A percentile compares a stretch with the other conserved stretches of the same genome.
Evolutionary conservation across 2,329 filamentous ascomycete genomes (phyloP).

Genomic region (Talaromyces sp.): DNA sequence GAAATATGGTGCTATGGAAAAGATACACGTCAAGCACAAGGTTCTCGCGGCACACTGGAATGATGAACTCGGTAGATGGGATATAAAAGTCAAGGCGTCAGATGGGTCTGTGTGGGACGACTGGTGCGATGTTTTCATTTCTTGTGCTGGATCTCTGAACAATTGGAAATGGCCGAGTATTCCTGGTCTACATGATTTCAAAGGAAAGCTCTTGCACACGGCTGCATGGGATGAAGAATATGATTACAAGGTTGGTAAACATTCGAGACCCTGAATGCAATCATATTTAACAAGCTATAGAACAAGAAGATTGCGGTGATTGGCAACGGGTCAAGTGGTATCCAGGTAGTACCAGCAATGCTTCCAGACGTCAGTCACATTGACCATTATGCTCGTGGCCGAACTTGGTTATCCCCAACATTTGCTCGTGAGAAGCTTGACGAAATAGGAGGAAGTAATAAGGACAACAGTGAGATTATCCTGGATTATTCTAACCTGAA

Average conservation of each 20-base stretch:
- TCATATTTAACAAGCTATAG: conserved; percentile 1
- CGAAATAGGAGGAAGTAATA: conserved; percentile 23
- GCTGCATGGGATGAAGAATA: conserved; percentile 36
- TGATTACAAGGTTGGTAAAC: conserved; percentile 20
- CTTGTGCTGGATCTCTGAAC: conserved; percentile 31
- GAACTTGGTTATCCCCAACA: conserved; percentile 17
- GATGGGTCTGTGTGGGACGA: conserved; percentile 19
- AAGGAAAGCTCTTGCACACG: conserved; percentile 40
- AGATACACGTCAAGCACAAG: conserved; percentile 26
- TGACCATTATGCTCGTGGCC: conserved; percentile 18
- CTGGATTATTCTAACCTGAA: no score
- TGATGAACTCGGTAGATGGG: conserved; percentile 29
- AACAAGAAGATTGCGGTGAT: conserved; percentile 30
- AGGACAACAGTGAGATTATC: conserved; percentile 29
- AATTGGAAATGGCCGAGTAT: conserved; percentile 44
- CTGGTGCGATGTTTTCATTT: conserved; percentile 27
- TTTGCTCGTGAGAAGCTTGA: conserved; percentile 29
- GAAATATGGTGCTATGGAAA: conserved; percentile 27
- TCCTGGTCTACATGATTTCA: conserved; percentile 42
- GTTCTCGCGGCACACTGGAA: conserved; percentile 30
- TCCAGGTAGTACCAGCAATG: conserved; percentile 34
- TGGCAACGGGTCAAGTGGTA: conserved; percentile 30
- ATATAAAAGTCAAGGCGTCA: conserved; percentile 23
- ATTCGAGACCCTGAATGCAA: not conserved
- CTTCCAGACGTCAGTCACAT: conserved; percentile 22